phyloP scores from a whole-genome alignment of 2,329 filamentous ascomycete genomes.

The Colletotrichum spaethianum region DNA sequence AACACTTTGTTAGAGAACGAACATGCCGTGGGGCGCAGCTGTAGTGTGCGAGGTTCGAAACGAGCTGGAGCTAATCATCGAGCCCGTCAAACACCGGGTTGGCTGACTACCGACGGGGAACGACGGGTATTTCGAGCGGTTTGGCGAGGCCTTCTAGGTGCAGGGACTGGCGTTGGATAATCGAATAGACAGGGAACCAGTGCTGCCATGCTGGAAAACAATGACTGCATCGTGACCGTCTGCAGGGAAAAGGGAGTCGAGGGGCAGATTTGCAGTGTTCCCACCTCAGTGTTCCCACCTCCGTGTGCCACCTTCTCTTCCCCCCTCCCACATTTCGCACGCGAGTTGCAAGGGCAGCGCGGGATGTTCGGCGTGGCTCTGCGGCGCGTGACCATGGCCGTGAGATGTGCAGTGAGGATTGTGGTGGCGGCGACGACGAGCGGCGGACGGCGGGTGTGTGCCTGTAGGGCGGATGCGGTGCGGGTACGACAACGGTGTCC shows the following conservation, averaged over 20 bases:
- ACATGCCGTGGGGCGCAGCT: conserved; percentile 6
- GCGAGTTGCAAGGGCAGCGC: conserved; percentile 5
- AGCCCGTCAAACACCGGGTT: background rate
- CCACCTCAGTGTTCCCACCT: conserved; percentile 11
- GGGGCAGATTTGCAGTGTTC: background rate
- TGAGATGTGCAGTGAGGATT: conserved; percentile 1
- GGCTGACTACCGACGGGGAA: background rate
- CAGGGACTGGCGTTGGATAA: background rate
- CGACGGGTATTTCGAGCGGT: conserved; percentile 16
- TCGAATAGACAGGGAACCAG: background rate
- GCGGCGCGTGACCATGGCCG: conserved; percentile 1
- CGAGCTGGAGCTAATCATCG: background rate
- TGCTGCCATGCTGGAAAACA: background rate
- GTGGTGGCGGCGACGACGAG: conserved; percentile 10
- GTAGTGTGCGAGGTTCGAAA: conserved; percentile 12
- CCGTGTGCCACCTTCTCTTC: background rate
- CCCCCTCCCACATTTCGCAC: conserved; percentile 20
- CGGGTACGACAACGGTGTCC: conserved; percentile 6
- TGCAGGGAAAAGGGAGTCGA: background rate
- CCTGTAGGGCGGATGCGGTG: background rate
- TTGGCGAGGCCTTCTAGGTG: background rate
- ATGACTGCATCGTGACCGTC: conserved; percentile 21
- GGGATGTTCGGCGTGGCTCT: conserved; percentile 23
- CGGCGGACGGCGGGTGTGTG: conserved; percentile 20
- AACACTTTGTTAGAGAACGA: background rate